A percentile compares a stretch with the other conserved stretches of the same genome.
Conservation (phyloP, 192 early-diverging fungal species). For the Coemansia sp. region DNA sequence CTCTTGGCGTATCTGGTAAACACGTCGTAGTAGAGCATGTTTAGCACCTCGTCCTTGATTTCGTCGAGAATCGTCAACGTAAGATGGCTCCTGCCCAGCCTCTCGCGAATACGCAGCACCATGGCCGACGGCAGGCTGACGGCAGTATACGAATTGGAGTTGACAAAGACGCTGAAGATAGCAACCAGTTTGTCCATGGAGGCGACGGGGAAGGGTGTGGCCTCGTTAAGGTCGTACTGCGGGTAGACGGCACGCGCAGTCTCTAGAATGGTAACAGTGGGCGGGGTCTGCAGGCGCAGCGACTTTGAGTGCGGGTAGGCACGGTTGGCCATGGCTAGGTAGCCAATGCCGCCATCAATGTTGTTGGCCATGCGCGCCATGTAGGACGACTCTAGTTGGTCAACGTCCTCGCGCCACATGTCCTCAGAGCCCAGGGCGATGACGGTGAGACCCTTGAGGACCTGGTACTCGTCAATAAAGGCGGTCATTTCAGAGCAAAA, state of each 20-base stretch:
- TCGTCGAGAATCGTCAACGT: slow-evolving; percentile 50
- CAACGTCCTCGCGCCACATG: slow-evolving; percentile 39
- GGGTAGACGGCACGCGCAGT: slow-evolving; percentile 38
- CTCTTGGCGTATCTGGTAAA: slow-evolving; percentile 43
- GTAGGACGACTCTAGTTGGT: slow-evolving; percentile 29
- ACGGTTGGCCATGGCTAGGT: slow-evolving; percentile 30
- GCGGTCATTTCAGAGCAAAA: slow-evolving; percentile 52
- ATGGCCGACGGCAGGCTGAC: slow-evolving; percentile 40
- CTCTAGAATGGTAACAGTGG: slow-evolving; percentile 42
- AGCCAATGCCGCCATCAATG: slow-evolving; percentile 19
- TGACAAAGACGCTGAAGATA: slow-evolving; percentile 50
- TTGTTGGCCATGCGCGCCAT: slow-evolving; percentile 28
- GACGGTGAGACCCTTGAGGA: slow-evolving; percentile 37
- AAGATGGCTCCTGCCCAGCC: slow-evolving; percentile 29
- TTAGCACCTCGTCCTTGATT: slow-evolving; percentile 47
- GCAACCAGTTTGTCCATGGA: slow-evolving; percentile 51
- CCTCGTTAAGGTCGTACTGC: slow-evolving; percentile 29
- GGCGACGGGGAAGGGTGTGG: slow-evolving; percentile 39
- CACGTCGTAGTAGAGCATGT: slow-evolving; percentile 51
- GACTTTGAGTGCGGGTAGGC: slow-evolving; percentile 14
- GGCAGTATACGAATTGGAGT: slow-evolving; percentile 44
- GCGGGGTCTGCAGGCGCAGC: slow-evolving; percentile 33
- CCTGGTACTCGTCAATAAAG: slow-evolving; percentile 49
- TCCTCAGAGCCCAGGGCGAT: slow-evolving; percentile 33
- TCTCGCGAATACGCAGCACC: slow-evolving; percentile 37